phyloP scores from a whole-genome alignment of 768 basidiomycete species.

The Collybia sordida region DNA sequence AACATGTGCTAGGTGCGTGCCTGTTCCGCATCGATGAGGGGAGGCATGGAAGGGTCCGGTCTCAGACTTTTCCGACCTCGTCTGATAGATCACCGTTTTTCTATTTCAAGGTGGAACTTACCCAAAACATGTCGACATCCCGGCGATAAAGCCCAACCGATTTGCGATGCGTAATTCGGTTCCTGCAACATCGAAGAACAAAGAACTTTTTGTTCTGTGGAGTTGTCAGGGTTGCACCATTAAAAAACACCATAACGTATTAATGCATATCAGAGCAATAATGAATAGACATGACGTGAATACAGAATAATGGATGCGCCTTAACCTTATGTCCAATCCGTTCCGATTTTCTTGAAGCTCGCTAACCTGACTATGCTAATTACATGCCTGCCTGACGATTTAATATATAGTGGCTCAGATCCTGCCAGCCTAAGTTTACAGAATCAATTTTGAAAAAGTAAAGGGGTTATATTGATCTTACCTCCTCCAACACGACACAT shows the following conservation, averaged over 20 bases:
- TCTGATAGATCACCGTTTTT: neutral
- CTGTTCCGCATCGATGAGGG: neutral
- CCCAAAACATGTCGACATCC: neutral
- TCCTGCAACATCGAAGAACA: neutral
- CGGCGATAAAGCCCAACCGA: neutral
- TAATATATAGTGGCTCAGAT: constrained; percentile 72
- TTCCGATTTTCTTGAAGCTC: neutral
- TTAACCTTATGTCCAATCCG: neutral
- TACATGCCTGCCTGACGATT: constrained; percentile 73
- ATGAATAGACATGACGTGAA: constrained; percentile 17
- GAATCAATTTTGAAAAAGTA: constrained; percentile 7
- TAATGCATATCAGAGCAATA: constrained; percentile 19
- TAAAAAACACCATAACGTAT: constrained; percentile 16
- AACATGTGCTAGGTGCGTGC: neutral
- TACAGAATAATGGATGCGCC: constrained; percentile 20
- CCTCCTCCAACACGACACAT: constrained; percentile 91
- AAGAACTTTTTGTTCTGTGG: too few species aligned
- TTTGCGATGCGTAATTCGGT: neutral
- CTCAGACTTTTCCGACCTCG: neutral
- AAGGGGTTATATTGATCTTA: constrained; percentile 23
- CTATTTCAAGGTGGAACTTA: neutral
- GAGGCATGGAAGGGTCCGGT: constrained; percentile 5
- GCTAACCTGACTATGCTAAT: constrained; percentile 12
- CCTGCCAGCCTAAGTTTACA: constrained; percentile 65
- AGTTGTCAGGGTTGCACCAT: constrained; percentile 3